These are phyloP conservation scores for Blepharisma stoltei DNA, from an alignment of 73 alveolate species.

Conservation along the genomic window DNA sequence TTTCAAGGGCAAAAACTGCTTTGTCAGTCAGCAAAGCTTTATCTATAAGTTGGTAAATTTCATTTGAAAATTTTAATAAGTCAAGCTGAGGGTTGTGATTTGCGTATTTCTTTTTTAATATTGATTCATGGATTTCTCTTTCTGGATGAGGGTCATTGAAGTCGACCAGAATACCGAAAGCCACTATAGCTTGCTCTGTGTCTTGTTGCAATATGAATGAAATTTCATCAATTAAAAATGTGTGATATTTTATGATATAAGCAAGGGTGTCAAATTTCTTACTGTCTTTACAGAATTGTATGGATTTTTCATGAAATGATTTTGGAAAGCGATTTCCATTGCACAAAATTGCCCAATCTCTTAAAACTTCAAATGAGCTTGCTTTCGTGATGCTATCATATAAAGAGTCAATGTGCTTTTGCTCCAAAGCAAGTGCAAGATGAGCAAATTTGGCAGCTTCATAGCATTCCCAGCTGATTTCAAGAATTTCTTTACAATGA, in stretches of 20 bases:
- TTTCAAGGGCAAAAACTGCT: not conserved
- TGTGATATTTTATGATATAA: conserved; percentile 6
- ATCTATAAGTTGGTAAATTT: not conserved
- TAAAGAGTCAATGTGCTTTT: not conserved
- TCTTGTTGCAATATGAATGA: not conserved
- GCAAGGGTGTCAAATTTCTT: not conserved
- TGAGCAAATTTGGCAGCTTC: not conserved
- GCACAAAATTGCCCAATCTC: conserved; percentile 25
- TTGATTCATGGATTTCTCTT: not conserved
- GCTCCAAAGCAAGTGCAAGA: not conserved
- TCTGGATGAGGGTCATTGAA: conserved; percentile 13
- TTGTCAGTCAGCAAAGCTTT: not conserved
- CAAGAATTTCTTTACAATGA: not conserved
- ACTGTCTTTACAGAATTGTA: not conserved
- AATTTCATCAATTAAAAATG: not conserved
- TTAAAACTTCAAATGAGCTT: not conserved
- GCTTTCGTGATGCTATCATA: not conserved
- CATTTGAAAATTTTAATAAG: not conserved
- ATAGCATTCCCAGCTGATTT: not conserved
- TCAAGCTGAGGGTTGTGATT: not conserved
- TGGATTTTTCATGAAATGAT: not conserved
- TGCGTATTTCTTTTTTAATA: not conserved
- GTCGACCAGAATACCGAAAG: not conserved
- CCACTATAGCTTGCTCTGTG: not conserved
- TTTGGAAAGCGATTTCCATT: conserved; percentile 22